Evolutionary conservation across 177 flowering plant species (phyloP), one percentile per base, ranked within the genome.

Genomic region (Vitis hybrid): DNA sequence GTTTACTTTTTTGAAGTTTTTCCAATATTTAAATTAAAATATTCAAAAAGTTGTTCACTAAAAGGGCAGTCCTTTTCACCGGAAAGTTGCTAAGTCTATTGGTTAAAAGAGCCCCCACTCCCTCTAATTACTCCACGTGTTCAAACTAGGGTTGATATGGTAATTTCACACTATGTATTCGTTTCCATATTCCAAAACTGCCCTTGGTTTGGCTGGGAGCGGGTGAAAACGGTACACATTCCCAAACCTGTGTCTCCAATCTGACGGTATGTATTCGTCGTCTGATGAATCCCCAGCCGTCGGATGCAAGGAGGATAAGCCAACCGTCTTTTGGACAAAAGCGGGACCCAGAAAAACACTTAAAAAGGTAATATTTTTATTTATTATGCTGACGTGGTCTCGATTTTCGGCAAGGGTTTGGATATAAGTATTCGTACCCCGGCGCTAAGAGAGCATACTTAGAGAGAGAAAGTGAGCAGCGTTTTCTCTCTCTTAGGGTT

Each of bases 261-360:
- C 64, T 51, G 30, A 62, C 50, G 65, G 65, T 46, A 4, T 5
- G 9, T n/a, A 20, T 32, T 9, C 51, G 2, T 14, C 9, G 18
- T 4, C 2, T 32, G 50, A 62, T 35, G 10, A n/a, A 46, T 46
- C 54, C 66, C 66, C 35, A 63, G 27, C 66, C 66, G 66, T 63
- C 2, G 27, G 66, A 63, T 63, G 13, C 4, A 2, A 15, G 46
- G 14, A 27, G 18, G 24, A 48, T 46, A n/a, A 10, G 54, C 13
- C 66, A 63, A 53, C 66, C 66, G 66, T 63, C 66, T 27, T 8
- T n/a, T 46, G 24, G 66, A 20, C 13, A 20, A 49, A 63, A 48
- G 6, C 7, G 20, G 27, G 9, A 18, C 27, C 27, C 18, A 58
- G 4, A 18, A 58, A 58, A 8, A 58, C 27, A 18, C 27, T 18